Percentiles rank a stretch among this genome's conserved stretches.
phyloP scores from a whole-genome alignment of 139 green algal genomes.

The Volvox reticuliferus region DNA sequence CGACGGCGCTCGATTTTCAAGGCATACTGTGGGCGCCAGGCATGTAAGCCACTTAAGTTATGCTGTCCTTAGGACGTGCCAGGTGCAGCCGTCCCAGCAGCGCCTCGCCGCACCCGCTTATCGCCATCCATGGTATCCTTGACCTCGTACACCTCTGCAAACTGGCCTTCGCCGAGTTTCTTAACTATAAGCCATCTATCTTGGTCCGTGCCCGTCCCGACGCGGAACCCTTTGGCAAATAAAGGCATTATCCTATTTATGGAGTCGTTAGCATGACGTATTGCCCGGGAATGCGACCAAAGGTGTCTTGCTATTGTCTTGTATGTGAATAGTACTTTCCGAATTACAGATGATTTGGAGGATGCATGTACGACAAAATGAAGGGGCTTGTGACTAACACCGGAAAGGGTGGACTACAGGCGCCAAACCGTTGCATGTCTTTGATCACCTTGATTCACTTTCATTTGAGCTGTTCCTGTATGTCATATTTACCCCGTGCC shows the following conservation, averaged over 20 bases:
- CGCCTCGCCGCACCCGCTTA: slow-evolving; percentile 33
- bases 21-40: slow-evolving; percentile 62
- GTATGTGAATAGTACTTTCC: too few relatives aligned
- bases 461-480: too few relatives aligned
- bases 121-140: slow-evolving; percentile 50
- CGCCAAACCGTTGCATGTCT: background rate
- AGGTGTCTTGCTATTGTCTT: too few relatives aligned
- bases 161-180: slow-evolving; percentile 85
- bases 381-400: background rate
- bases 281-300: too few relatives aligned
- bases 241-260: slow-evolving; percentile 19
- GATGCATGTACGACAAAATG: background rate
- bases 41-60: background rate
- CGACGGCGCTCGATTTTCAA: slow-evolving; percentile 75
- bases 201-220: slow-evolving; percentile 34
- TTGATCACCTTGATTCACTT: too few relatives aligned
- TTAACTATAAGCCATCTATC: slow-evolving; percentile 53
- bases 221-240: slow-evolving; percentile 39
- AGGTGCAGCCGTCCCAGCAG: background rate
- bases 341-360: too few relatives aligned
- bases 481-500: too few relatives aligned
- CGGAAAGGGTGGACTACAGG: background rate
- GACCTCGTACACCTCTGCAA: slow-evolving; percentile 84
- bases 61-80: background rate
- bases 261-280: background rate